Evolutionary conservation across 1,284 basidiomycete genomes (phyloP).

Genomic region (Butyriboletus appendiculatus): DNA sequence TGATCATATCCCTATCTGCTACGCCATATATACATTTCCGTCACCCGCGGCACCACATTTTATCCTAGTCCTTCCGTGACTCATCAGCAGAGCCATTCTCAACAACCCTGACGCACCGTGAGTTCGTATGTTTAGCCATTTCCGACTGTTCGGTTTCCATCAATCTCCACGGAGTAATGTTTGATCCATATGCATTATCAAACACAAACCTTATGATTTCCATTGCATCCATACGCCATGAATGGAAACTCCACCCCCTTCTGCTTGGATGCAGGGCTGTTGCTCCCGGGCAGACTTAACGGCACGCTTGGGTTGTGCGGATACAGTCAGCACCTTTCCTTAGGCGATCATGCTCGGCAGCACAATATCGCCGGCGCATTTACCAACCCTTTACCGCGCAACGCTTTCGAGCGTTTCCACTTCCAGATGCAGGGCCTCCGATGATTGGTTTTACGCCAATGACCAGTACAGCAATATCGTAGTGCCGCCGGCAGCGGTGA

Average conservation of each 20-base stretch:
- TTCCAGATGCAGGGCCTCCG: too few relatives aligned
- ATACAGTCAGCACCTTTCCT: not conserved
- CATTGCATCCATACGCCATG: not conserved
- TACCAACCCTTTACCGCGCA: too few relatives aligned
- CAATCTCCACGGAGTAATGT: not conserved
- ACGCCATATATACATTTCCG: not conserved
- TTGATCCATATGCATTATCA: not conserved
- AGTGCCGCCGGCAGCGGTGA: too few relatives aligned
- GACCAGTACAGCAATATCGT: too few relatives aligned
- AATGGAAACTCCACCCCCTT: not conserved
- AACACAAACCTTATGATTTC: not conserved
- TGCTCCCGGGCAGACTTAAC: not conserved
- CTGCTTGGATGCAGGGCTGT: not conserved
- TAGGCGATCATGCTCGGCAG: not conserved
- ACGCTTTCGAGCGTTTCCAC: too few relatives aligned
- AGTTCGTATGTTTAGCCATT: not conserved
- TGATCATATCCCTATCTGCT: too few relatives aligned
- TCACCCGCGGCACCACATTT: not conserved
- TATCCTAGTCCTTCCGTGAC: not conserved
- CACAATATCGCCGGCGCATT: too few relatives aligned
- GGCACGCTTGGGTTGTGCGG: constrained; percentile 18
- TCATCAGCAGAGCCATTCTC: not conserved
- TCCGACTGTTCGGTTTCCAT: not conserved
- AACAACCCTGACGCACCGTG: constrained; percentile 6
- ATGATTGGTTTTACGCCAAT: too few relatives aligned